Base-by-base conservation (phyloP, 2,329 filamentous ascomycete genomes). In the Fusarium anguioides region DNA sequence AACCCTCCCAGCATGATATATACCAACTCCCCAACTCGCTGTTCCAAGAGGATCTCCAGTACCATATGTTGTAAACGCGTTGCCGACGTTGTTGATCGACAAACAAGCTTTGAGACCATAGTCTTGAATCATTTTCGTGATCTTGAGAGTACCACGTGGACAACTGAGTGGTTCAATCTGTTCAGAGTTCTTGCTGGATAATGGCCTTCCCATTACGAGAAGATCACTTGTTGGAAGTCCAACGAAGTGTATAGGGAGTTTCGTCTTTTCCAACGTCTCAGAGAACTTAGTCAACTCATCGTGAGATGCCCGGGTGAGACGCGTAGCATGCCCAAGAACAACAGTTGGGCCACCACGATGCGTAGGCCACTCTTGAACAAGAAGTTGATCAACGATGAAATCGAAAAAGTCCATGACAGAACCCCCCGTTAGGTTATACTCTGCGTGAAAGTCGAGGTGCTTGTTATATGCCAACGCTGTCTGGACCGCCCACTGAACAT, bases 301-400 rank as follows among this genome's bases (percentile, higher is more conserved):
- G 5, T 63, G 59, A 1, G 58, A 24, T 5, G 60, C 60, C 0
- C 27, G n/a, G 6, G 58, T 50, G 2, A 63, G 24, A 9, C 58
- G 36, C 2, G 60, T 63, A 8, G 60, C 58, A 11, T 63, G 58
- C 6, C 60, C 58, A 0, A 63, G 40, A n/a, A 63, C 50, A 8
- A 63, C 10, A 0, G 60, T 58, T 3, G 27, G 35, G 5, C 33
- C 39, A 2, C 42, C 58, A 4, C 18, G 9, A 10, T 45, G 2
- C 4, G 50, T 63, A 6, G 60, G 58, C 60, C 60, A 63, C 1
- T n/a, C 7, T 0, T 18, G 37, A 3, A 5, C 41, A 6, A 41
- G 3, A 1, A 63, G 50, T 2, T 57, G 27, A 5, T 51, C 44
- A 4, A 63, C 10, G 1, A 57, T 8, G 3, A 40, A 39, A 12